Conservation (phyloP, 495 filamentous ascomycete genomes). For the Mycothermus thermophilus region DNA sequence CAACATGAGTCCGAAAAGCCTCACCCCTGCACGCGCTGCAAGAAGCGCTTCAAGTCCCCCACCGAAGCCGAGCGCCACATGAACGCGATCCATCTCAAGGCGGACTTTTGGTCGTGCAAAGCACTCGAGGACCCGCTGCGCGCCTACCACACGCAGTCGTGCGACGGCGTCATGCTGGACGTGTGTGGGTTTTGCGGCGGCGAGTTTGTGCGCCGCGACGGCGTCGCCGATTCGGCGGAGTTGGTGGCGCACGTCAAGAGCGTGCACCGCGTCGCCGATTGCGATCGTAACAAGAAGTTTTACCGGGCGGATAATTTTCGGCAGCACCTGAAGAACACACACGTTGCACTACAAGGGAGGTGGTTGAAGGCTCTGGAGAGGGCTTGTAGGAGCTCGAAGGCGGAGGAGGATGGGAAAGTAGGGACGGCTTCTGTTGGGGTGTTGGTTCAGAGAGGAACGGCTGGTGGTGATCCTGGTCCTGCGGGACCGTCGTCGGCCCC, state of each 20-base stretch:
- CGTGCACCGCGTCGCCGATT: slow-evolving; percentile 71
- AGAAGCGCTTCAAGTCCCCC: slow-evolving; percentile 79
- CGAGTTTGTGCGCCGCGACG: slow-evolving; percentile 57
- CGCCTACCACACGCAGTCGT: slow-evolving; percentile 53
- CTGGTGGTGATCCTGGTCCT: no score
- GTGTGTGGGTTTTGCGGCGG: slow-evolving; percentile 78
- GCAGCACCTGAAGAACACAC: slow-evolving; percentile 75
- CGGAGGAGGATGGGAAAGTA: background rate
- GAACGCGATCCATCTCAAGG: slow-evolving; percentile 76
- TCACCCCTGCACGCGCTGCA: slow-evolving; percentile 65
- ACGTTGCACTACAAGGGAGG: slow-evolving; percentile 30
- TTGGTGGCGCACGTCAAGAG: slow-evolving; percentile 51
- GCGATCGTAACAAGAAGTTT: slow-evolving; percentile 77
- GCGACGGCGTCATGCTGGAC: slow-evolving; percentile 35
- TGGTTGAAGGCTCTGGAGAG: slow-evolving; percentile 20
- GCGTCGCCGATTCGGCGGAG: slow-evolving; percentile 26
- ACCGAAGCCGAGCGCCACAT: slow-evolving; percentile 83
- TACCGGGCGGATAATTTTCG: slow-evolving; percentile 80
- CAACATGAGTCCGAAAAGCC: slow-evolving; percentile 68
- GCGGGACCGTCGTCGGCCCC: no score
- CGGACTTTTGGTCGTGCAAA: slow-evolving; percentile 75
- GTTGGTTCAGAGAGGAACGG: background rate
- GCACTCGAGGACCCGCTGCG: slow-evolving; percentile 35
- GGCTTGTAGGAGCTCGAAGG: slow-evolving; percentile 8
- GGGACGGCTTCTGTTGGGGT: background rate